Evolutionary conservation across 495 filamentous ascomycete genomes (phyloP), one percentile per base, ranked within the genome.

Genomic region (Penicillium goetzii): DNA sequence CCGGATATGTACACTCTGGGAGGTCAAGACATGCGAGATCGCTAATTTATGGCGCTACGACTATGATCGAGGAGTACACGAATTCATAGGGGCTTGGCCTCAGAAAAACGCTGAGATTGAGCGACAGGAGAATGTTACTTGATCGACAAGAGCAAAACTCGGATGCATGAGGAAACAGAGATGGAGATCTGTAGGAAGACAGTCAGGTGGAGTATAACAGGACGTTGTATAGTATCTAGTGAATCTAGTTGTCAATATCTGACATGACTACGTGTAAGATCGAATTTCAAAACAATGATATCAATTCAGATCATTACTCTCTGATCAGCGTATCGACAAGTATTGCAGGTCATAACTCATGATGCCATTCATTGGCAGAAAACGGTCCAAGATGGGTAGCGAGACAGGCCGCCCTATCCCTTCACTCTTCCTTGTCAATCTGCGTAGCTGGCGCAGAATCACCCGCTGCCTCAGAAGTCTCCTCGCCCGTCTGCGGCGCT

Each of bases 321-420:
- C 34, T 54, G 59, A 45, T 43, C 25, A 43, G 19, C 21, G 36
- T 51, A 26, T 52, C 43, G 38, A 63, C 30, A 30, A 54, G 38
- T 56, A 49, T 64, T 65, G 63, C 62, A 68, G 59, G 65, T 70
- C 73, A 57, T 75, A 56, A 74, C 62, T 74, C 71, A 72, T 74
- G 57, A 74, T 64, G 63, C 63, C 62, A 63, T 14, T 65, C 32
- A 38, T 38, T 58, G 58, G 59, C 30, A 66, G 14, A 53, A 23
- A 61, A 45, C 36, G 62, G 40, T 55, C 63, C n/a, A 56, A 28
- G 30, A 26, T 30, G 36, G 28, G 26, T 41, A 40, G 50, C 23
- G 25, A 45, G 30, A 30, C 25, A 28, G 14, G 4, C 11, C 14
- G 25, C 58, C 11, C n/a, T 32, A 19, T 32, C 36, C 19, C 57